Evolutionary conservation across 1,284 basidiomycete genomes (phyloP).

Genomic region (Moesziomyces parantarcticus): DNA sequence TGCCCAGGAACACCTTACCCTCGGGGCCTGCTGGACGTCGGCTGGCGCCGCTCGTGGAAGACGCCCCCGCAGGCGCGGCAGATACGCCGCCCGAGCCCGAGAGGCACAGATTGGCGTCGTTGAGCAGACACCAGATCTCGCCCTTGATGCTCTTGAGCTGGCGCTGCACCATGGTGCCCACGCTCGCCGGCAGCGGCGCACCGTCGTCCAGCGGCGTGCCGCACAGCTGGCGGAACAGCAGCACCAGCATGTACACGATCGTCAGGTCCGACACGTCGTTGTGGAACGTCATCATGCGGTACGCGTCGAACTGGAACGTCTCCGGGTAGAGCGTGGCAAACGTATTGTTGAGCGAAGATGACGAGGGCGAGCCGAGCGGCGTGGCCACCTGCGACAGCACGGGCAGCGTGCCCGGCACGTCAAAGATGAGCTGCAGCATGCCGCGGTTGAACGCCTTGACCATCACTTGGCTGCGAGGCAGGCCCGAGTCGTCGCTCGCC

Average conservation of each 20-base stretch:
- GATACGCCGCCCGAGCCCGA: constrained; percentile 22
- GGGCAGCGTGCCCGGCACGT: constrained; percentile 71
- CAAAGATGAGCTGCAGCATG: constrained; percentile 78
- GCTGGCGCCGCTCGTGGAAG: constrained; percentile 1
- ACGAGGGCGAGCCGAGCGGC: constrained; percentile 66
- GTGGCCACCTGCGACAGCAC: constrained; percentile 55
- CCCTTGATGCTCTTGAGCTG: constrained; percentile 71
- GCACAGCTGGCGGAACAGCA: constrained; percentile 78
- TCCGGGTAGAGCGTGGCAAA: constrained; percentile 70
- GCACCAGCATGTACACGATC: constrained; percentile 80
- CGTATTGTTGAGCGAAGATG: constrained; percentile 52
- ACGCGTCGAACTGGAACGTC: constrained; percentile 83
- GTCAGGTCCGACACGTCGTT: constrained; percentile 81
- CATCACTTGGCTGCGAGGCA: constrained; percentile 61
- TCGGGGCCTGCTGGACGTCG: constrained; percentile 10
- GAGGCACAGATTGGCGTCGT: constrained; percentile 69
- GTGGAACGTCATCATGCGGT: constrained; percentile 77
- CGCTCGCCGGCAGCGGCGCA: constrained; percentile 20
- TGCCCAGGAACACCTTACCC: constrained; percentile 32
- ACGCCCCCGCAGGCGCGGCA: constrained; percentile 3
- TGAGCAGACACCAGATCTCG: constrained; percentile 81
- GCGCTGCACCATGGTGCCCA: constrained; percentile 33
- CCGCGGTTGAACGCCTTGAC: constrained; percentile 74
- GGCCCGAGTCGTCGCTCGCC: background rate
- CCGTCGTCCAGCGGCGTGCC: constrained; percentile 73